These are phyloP conservation scores for Hordeum pubiflorum DNA, from an alignment of 202 grass and related monocot species.

Conservation along the genomic window DNA sequence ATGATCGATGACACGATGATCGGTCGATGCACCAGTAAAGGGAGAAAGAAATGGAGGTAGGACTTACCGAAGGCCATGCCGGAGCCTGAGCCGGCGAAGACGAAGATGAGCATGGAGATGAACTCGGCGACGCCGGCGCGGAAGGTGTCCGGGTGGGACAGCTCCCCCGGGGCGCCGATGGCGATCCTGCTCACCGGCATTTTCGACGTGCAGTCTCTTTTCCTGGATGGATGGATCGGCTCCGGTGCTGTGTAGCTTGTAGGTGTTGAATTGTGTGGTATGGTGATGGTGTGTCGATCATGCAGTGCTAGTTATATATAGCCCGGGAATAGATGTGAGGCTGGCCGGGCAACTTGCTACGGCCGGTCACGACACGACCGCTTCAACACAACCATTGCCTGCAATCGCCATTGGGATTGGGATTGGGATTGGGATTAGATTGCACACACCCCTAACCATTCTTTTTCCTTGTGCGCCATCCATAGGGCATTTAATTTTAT, in stretches of 20 bases:
- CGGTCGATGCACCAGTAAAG: neutral
- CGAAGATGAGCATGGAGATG: slow-evolving; percentile 90
- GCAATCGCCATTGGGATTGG: neutral
- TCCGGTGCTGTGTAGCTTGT: no score
- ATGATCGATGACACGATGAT: neutral
- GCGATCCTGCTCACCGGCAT: slow-evolving; percentile 68
- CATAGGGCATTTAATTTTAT: neutral
- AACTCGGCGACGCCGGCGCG: slow-evolving; percentile 77
- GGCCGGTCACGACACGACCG: neutral
- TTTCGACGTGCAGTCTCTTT: neutral
- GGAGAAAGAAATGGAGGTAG: neutral
- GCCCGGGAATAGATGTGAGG: neutral
- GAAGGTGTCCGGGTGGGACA: slow-evolving; percentile 47
- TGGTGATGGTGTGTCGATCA: neutral
- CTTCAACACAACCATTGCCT: neutral
- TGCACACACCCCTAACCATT: neutral
- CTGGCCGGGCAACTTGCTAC: neutral
- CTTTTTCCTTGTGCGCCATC: neutral
- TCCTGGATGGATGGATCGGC: no score
- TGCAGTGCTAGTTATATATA: neutral
- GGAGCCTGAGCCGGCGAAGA: slow-evolving; percentile 84
- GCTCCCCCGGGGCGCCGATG: slow-evolving; percentile 52
- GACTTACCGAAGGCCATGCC: slow-evolving; percentile 85
- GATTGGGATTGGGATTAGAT: neutral
- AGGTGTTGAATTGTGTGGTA: no score